Evolutionary conservation across 192 early-diverging fungal species (phyloP).

Genomic region (Chytriomyces sp.): DNA sequence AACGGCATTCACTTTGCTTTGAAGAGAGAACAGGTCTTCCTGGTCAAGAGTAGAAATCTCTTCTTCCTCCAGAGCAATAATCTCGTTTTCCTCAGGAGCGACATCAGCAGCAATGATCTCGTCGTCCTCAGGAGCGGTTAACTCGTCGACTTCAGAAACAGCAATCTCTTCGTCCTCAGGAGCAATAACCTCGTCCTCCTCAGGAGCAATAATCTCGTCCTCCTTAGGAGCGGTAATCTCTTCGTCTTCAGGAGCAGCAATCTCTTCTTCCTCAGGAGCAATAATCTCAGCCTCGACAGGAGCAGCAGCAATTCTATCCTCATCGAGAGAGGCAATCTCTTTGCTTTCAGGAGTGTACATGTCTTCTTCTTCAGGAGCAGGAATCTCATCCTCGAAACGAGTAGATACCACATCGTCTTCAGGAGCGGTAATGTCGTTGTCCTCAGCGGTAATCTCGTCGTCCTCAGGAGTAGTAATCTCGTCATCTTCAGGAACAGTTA

Average conservation of each 20-base stretch:
- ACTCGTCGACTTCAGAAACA: background rate
- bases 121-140: background rate
- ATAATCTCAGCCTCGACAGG: background rate
- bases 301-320: background rate
- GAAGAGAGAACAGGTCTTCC: background rate
- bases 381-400: background rate
- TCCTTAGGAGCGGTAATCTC: background rate
- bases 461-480: background rate
- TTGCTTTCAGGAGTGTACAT: background rate
- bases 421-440: too few relatives aligned
- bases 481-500: too few relatives aligned
- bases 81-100: background rate
- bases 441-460: too few relatives aligned
- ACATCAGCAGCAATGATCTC: background rate
- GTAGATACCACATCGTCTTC: background rate
- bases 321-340: background rate
- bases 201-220: background rate
- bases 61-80: background rate
- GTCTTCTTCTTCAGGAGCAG: background rate
- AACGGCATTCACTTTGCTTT: background rate
- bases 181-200: conserved; percentile 7
- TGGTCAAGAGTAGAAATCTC: background rate
- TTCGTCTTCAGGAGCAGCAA: background rate
- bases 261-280: background rate
- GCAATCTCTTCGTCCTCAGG: background rate